Percentiles rank a stretch among this genome's conserved stretches.
These are phyloP conservation scores for Ambrosia trifida DNA, from an alignment of 129 eudicot genomes.

Conservation along the genomic window DNA sequence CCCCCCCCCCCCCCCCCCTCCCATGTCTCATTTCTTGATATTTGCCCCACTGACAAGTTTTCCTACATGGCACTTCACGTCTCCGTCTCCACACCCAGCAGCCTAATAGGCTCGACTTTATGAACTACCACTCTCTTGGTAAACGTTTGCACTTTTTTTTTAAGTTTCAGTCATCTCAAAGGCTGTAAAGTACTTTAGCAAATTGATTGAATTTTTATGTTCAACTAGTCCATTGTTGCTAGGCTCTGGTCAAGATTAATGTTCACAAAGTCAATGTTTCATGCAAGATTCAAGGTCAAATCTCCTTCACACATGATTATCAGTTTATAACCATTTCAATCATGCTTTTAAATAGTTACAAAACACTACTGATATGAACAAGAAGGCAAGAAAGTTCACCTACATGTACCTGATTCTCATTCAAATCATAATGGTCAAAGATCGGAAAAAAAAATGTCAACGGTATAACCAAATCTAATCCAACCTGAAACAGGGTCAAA, in stretches of 20 bases:
- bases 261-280: constrained; percentile 12
- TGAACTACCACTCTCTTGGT: too few species aligned
- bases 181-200: too few species aligned
- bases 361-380: constrained; percentile 33
- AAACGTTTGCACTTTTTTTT: too few species aligned
- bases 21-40: too few species aligned
- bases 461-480: constrained; percentile 26
- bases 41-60: too few species aligned
- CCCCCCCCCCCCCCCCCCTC: too few species aligned
- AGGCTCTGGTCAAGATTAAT: neutral
- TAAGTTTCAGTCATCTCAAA: too few species aligned
- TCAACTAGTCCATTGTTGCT: neutral
- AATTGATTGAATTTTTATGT: too few species aligned
- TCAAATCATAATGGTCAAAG: constrained; percentile 35
- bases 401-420: constrained; percentile 30
- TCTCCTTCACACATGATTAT: constrained; percentile 17
- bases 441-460: constrained; percentile 5
- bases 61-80: too few species aligned
- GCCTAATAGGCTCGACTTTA: too few species aligned
- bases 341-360: constrained; percentile 31
- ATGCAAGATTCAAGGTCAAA: constrained; percentile 9
- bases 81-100: too few species aligned
- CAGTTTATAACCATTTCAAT: constrained; percentile 22
- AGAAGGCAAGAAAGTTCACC: constrained; percentile 25
- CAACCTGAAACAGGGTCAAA: constrained; percentile 18